Base-by-base conservation (phyloP, 2,329 filamentous ascomycete species). In the Harringtonia lauricola region DNA sequence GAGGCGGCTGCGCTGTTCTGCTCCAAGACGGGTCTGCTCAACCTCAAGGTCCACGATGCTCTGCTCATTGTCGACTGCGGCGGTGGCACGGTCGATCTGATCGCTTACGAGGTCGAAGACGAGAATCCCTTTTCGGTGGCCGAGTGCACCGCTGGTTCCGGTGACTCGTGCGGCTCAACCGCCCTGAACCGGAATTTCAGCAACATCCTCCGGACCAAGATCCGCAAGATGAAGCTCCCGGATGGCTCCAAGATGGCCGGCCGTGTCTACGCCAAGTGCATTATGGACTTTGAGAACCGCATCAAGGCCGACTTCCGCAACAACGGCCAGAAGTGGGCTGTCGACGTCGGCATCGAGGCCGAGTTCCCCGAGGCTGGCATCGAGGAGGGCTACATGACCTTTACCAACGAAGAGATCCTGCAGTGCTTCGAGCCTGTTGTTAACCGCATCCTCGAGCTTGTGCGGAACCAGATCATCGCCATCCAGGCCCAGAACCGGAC, bases 261-360 rank as follows among this genome's bases (percentile, higher is more conserved):
- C 36, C 88, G 90, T 64, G 92, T 98, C 43, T 96, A 96, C 64
- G 90, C 90, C 53, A 96, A 96, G 70, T 96, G 90, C 64, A 96
- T 98, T 65, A 96, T 96, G 90, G 92, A 98, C 66, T 98, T 98
- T 57, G 92, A 98, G 71, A 96, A 96, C 76, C 76, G 92, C 63
- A 95, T 98, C 76, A 98, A 98, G 74, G 92, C 92, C 40, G 92
- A 96, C 64, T 98, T 98, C 81, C 81, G 92, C 52, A 96, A 96
- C 70, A 96, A 95, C 63, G 89, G 90, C 40, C 90, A 96, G 65
- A 96, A 96, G 64, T 96, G 92, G 92, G 92, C 92, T 36, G 89
- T 96, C 18, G 92, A 98, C 60, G 92, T 98, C 40, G 92, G 92
- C 59, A 96, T 98, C 57, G 92, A 98, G 70, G 88, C 90, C 36